Evolutionary conservation across 2,329 filamentous ascomycete genomes (phyloP), one percentile per base, ranked within the genome.

Genomic region (Cladosporium sp.): DNA sequence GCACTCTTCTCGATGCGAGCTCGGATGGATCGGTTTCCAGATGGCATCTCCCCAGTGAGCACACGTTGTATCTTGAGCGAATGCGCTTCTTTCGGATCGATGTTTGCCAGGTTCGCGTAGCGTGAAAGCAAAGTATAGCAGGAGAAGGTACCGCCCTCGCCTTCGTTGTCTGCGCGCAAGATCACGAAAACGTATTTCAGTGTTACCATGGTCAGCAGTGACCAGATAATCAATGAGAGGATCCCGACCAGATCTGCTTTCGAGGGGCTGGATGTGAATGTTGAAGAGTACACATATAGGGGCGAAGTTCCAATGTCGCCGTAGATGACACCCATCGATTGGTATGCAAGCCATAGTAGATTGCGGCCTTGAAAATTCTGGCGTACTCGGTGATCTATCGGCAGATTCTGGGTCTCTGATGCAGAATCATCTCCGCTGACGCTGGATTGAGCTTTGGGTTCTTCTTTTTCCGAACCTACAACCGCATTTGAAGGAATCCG

Each of bases 241-340:
- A 80, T 83, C 43, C 84, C 81, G 43, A 86, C 72, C 3, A 87
- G 72, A 58, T 85, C 80, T 18, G 79, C 72, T 58, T 78, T 77
- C 6, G 69, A 73, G 0, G 83, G 83, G 2, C 71, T 68, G 18
- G 16, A 46, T 22, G 75, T 72, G 61, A 87, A 87, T 0, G 82
- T 85, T n/a, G 80, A 83, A 14, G 83, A 86, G 66, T 73, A 87
- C 14, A 87, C 84, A 61, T 87, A 87, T 14, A 87, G 78, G n/a
- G 83, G 83, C 55, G 77, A 81, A 5, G 72, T 82, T 53, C 83
- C 84, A 61, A 86, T 85, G 58, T 87, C 84, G 19, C 84, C 84
- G 56, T 87, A 86, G 46, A 86, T 86, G 38, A 84, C 81, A 46
- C 84, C 83, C 31, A 77, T 79, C 2, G 78, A 81, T 67, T 86